Evolutionary conservation across 495 filamentous ascomycete species (phyloP), one percentile per base, ranked within the genome.

Genomic region (Penicillium cinerascens): DNA sequence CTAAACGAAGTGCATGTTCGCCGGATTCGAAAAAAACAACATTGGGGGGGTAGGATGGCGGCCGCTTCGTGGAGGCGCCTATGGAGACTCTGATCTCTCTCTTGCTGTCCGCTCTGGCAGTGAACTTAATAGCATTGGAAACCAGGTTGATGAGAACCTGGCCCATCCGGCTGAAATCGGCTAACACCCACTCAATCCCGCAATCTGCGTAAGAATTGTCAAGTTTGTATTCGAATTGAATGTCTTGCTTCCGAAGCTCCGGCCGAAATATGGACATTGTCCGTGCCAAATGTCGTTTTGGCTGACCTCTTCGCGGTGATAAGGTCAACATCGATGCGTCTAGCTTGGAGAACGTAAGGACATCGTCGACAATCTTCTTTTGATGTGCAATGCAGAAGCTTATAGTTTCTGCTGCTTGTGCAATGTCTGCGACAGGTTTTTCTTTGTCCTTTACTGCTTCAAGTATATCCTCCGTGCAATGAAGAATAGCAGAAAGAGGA

Each of bases 101-200:
- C 52, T 75, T 75, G 2, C 73, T 74, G 15, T 59, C 51, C 9
- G 69, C 64, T 8, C 75, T 72, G 0, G 77, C 83, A 2, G 86
- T 89, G 56, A 89, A 91, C 58, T 91, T 91, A 51, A 91, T 85
- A 1, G 87, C 86, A 57, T 92, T 91, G 5, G 84, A 87, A 59
- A 87, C 78, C 3, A 92, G 74, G 57, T 89, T 89, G 54, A 88
- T 84, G 3, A 91, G 71, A 2, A 92, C 84, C 60, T 91, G 89
- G 49, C 84, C 78, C 44, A 92, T 79, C 7, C 86, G 70, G 7
- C 81, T 82, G 0, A 88, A 84, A 66, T 93, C 89, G 15, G 87
- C 72, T 35, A 79, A 71, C 7, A 91, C 82, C 77, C 83, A 92
- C 20, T 90, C 76, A 20, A 89, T 65, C 0, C 67, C 67, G 1